These are phyloP conservation scores for Aspergillus piperis DNA, from an alignment of 2,329 filamentous ascomycete genomes.

Conservation along the genomic window DNA sequence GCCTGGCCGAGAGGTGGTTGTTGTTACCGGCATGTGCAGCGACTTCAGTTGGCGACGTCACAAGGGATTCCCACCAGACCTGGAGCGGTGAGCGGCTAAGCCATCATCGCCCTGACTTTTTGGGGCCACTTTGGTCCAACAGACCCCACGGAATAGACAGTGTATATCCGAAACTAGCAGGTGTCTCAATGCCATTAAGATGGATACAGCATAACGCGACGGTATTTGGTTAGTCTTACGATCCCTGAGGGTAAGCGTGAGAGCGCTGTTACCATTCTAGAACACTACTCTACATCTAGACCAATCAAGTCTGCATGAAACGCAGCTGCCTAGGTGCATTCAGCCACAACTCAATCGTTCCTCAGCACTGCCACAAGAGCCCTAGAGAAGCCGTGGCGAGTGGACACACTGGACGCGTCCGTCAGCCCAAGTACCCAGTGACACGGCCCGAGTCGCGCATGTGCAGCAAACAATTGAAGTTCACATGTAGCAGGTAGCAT, in stretches of 20 bases:
- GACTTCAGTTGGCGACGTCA: conserved; percentile 21
- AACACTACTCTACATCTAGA: conserved; percentile 10
- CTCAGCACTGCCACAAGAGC: conserved; percentile 5
- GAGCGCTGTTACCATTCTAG: conserved; percentile 1
- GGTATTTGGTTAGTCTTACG: neutral
- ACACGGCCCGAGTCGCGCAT: neutral
- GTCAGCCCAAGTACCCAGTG: neutral
- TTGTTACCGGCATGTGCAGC: conserved; percentile 8
- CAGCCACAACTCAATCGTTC: conserved; percentile 20
- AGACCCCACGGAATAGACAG: neutral
- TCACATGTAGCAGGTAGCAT: too few relatives aligned
- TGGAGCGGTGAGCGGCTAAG: conserved; percentile 14
- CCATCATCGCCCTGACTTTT: conserved; percentile 1
- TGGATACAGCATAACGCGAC: neutral
- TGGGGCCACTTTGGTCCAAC: neutral
- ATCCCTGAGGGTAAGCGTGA: neutral
- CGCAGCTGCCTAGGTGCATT: conserved; percentile 19
- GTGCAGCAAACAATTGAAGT: neutral
- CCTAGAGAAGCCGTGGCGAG: neutral
- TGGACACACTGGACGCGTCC: neutral
- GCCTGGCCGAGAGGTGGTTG: neutral
- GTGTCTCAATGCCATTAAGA: neutral
- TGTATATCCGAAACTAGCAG: neutral
- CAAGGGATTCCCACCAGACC: conserved; percentile 12
- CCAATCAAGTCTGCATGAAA: conserved; percentile 15